Conservation (phyloP, 306 rosid genomes). For the Cucurbita pepo region DNA sequence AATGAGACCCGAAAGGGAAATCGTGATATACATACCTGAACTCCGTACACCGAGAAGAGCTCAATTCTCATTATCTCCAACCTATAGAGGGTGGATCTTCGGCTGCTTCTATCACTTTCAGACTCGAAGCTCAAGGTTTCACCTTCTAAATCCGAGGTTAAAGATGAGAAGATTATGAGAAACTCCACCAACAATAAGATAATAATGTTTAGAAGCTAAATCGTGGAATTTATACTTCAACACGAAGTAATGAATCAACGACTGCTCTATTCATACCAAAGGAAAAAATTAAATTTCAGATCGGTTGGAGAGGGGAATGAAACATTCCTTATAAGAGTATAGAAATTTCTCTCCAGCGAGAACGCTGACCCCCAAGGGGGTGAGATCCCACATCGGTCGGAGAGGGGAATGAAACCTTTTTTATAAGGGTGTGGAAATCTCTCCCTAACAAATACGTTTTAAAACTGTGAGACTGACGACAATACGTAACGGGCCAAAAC, state of each 20-base stretch:
- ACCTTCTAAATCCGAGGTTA: constrained; percentile 20
- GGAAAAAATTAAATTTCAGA: not conserved
- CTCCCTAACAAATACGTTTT: too few species aligned
- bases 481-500: too few species aligned
- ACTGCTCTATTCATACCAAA: not conserved
- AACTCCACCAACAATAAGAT: not conserved
- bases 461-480: too few species aligned
- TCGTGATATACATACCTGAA: constrained; percentile 53
- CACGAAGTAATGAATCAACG: not conserved
- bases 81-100: constrained; percentile 39
- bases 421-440: too few species aligned
- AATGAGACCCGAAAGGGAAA: not conserved
- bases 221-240: not conserved
- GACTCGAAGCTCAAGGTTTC: constrained; percentile 23
- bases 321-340: too few species aligned
- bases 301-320: not conserved
- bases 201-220: not conserved
- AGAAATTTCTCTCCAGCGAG: too few species aligned
- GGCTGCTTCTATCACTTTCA: constrained; percentile 18
- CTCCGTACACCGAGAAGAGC: constrained; percentile 69
- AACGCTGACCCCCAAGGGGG: too few species aligned
- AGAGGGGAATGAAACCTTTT: not conserved
- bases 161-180: not conserved
- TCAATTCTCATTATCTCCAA: constrained; percentile 68
- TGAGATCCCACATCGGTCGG: too few species aligned